Base-by-base conservation (phyloP, 345 rosid genomes). In the Linum tenue region DNA sequence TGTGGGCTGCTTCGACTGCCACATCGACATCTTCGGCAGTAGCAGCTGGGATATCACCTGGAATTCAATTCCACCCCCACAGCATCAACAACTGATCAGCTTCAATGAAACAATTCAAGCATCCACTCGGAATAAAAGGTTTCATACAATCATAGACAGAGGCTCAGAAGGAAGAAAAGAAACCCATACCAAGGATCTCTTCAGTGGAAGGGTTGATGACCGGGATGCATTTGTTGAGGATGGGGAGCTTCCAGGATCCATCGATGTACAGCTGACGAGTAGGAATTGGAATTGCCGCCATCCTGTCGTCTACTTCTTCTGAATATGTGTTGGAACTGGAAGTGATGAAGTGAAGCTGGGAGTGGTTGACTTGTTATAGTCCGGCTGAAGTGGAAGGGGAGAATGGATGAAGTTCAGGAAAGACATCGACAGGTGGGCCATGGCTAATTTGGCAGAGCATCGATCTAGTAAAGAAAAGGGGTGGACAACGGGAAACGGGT, bases 31-130 rank as follows among this genome's bases (percentile, higher is more conserved):
- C 99, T 78, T 91, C 95, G 36, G 84, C 78, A 53, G 98, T 89
- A 66, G 91, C 99, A 39, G 96, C 94, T 39, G 99, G 99, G 63
- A 95, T 84, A 79, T 91, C 74, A 69, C 98, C 99, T 95, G 77
- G 66, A 69, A 65, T 51, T 36, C 41, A 68, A 22, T 55, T 68
- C 67, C n/a, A n/a, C n/a, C 70, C 60, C 62, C 14, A 66, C 66
- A 66, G 55, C 31, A 15, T 7, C 7, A 37, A 37, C 17, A 55
- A 0, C 64, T 59, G 17, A 67, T 22, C 0, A 22, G 31, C 31
- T 48, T 1, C 14, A 7, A 7, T 6, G 9, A 7, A 51, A 9
- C 56, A 51, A 51, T 9, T 1, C 56, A 7, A 48, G 14, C 31
- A 22, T 22, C 31, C 31, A 22, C 0, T 22, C 31, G 31, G 31